Evolutionary conservation across 2,329 filamentous ascomycete genomes (phyloP).

Genomic region (Xylariales sp.): DNA sequence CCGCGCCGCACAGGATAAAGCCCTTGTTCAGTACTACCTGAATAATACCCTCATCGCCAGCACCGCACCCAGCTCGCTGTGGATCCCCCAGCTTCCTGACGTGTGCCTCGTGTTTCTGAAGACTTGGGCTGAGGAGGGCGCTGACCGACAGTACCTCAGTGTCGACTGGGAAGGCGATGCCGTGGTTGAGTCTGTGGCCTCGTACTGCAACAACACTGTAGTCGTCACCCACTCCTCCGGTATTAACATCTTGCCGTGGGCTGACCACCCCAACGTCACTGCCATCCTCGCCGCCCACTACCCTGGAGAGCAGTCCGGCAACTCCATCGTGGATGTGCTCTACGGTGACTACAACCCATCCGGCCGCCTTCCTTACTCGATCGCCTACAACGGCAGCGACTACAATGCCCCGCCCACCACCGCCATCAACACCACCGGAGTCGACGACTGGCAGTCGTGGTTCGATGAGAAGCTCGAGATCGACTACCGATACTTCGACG

Average conservation of each 20-base stretch:
- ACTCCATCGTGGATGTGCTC: conserved; percentile 56
- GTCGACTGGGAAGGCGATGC: conserved; percentile 61
- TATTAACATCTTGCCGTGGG: conserved; percentile 48
- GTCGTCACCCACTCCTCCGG: conserved; percentile 59
- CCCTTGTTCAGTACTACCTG: conserved; percentile 37
- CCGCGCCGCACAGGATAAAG: conserved; percentile 37
- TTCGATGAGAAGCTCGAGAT: conserved; percentile 64
- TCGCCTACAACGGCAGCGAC: conserved; percentile 51
- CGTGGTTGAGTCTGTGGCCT: conserved; percentile 44
- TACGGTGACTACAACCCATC: conserved; percentile 58
- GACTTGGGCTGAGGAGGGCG: conserved; percentile 62
- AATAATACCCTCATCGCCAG: conserved; percentile 37
- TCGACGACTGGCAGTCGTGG: conserved; percentile 37
- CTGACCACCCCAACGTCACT: conserved; percentile 55
- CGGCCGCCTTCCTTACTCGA: conserved; percentile 64
- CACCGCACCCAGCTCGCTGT: conserved; percentile 38
- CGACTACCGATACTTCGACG: conserved; percentile 64
- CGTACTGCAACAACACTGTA: conserved; percentile 44
- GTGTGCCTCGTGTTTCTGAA: conserved; percentile 64
- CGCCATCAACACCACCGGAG: conserved; percentile 28
- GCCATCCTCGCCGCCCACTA: conserved; percentile 57
- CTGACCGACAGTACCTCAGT: conserved; percentile 48
- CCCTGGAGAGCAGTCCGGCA: conserved; percentile 58
- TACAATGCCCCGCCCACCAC: conserved; percentile 37
- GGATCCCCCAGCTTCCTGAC: conserved; percentile 48